Conservation (phyloP, 805 yeast genomes). For the Cyberlindnera maritima region DNA sequence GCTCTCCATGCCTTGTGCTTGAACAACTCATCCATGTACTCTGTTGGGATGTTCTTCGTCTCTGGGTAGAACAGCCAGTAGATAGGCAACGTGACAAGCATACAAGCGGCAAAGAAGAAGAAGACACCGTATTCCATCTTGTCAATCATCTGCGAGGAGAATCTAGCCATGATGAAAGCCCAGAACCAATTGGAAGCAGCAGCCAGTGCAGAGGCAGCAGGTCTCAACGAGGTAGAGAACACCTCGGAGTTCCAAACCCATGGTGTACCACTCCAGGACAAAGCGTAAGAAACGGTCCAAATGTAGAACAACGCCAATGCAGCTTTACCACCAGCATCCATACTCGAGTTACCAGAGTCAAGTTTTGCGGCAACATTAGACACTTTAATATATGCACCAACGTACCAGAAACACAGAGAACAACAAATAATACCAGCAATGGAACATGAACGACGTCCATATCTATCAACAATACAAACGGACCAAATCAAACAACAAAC, state of each 20-base stretch:
- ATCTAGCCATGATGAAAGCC: conserved; percentile 47
- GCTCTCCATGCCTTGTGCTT: conserved; percentile 18
- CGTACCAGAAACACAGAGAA: conserved; percentile 44
- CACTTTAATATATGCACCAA: conserved; percentile 44
- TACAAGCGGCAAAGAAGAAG: conserved; percentile 31
- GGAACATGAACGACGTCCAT: conserved; percentile 44
- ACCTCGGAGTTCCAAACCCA: conserved; percentile 48
- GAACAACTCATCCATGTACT: conserved; percentile 19
- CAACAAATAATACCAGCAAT: conserved; percentile 38
- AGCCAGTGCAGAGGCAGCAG: conserved; percentile 41
- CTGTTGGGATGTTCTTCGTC: conserved; percentile 21
- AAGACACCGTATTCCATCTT: conserved; percentile 44
- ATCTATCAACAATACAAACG: conserved; percentile 42
- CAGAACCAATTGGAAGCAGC: conserved; percentile 49
- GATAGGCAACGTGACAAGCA: conserved; percentile 14
- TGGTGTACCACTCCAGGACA: conserved; percentile 46
- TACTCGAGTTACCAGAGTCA: conserved; percentile 32
- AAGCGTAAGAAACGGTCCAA: conserved; percentile 44
- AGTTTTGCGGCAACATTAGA: conserved; percentile 15
- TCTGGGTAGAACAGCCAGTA: conserved; percentile 18
- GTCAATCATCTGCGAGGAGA: conserved; percentile 42
- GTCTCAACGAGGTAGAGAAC: conserved; percentile 42
- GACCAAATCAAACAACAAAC: conserved; percentile 44
- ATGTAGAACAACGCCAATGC: conserved; percentile 34
- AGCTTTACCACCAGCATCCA: conserved; percentile 38